phyloP scores from a whole-genome alignment of 1,139 yeast species.

The Arxiozyma slooffiae region DNA sequence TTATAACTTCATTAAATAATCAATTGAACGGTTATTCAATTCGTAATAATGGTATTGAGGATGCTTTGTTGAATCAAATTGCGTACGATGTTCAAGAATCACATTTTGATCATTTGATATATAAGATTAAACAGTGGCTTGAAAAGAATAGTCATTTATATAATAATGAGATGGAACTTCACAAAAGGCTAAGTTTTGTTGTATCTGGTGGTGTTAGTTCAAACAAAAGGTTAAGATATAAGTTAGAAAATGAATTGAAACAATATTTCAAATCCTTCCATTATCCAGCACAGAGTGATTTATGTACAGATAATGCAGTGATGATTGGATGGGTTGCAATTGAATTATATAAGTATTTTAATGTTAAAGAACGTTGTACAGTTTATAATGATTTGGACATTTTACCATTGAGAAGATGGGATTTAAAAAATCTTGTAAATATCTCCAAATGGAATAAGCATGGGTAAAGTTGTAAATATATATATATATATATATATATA shows the following conservation, averaged over 20 bases:
- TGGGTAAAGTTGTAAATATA: not conserved
- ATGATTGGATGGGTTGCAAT: conserved; percentile 98
- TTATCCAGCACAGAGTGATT: conserved; percentile 65
- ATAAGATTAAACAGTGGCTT: conserved; percentile 49
- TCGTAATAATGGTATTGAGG: not conserved
- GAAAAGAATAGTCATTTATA: conserved; percentile 36
- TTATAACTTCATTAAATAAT: conserved; percentile 47
- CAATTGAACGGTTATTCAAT: conserved; percentile 12
- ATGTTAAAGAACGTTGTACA: conserved; percentile 11
- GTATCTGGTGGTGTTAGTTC: conserved; percentile 94
- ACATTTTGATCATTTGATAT: conserved; percentile 61
- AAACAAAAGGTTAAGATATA: conserved; percentile 47
- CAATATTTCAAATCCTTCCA: conserved; percentile 33
- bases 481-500: conserved; percentile 6
- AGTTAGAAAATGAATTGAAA: conserved; percentile 36
- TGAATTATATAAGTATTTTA: conserved; percentile 52
- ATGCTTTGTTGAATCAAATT: conserved; percentile 27
- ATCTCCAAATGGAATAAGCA: conserved; percentile 43
- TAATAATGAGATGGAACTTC: not conserved
- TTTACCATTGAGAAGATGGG: conserved; percentile 56
- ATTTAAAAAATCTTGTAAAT: conserved; percentile 41
- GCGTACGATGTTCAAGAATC: conserved; percentile 58
- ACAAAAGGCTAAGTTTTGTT: conserved; percentile 43
- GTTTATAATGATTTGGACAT: conserved; percentile 40
- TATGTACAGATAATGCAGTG: conserved; percentile 91